Evolutionary conservation across 164 flowering plant genomes (phyloP).

Genomic region (Nelumbo lutea): DNA sequence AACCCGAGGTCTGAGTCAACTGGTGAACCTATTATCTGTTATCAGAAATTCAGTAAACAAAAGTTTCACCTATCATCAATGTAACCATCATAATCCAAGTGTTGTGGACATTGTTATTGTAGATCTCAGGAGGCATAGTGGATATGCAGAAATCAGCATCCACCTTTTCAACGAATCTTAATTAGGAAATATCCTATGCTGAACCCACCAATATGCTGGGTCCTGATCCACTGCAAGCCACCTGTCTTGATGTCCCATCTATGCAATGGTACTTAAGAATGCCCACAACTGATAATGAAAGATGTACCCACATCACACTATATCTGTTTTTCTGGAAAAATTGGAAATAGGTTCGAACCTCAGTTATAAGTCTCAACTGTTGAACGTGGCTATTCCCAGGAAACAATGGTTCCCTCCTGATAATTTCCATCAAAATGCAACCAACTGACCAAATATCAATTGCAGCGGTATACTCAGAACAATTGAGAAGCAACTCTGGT

Average conservation of each 20-base stretch:
- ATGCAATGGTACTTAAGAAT: neutral
- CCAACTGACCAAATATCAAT: slow-evolving; percentile 96
- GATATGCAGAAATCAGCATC: neutral
- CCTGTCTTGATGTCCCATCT: neutral
- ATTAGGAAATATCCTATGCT: neutral
- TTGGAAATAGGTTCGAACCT: slow-evolving; percentile 36
- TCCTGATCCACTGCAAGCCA: neutral
- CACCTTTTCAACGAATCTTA: neutral
- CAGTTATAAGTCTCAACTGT: slow-evolving; percentile 66
- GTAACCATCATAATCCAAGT: too few relatives aligned
- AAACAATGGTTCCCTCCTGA: slow-evolving; percentile 73
- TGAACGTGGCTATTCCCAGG: slow-evolving; percentile 90
- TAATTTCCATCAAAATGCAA: slow-evolving; percentile 79
- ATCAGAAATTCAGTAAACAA: neutral
- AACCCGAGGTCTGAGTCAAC: slow-evolving; percentile 51
- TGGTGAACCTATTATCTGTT: slow-evolving; percentile 49
- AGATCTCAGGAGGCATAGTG: too few relatives aligned
- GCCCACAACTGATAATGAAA: neutral
- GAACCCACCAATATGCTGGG: neutral
- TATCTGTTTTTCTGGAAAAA: too few relatives aligned
- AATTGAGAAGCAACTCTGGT: slow-evolving; percentile 82
- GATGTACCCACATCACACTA: neutral
- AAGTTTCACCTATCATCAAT: neutral
- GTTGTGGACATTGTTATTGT: too few relatives aligned
- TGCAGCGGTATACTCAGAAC: slow-evolving; percentile 82